Percentiles rank a stretch among this genome's conserved stretches.
Conservation (phyloP, 371 early-diverging fungal genomes). For the Mucor sp. region DNA sequence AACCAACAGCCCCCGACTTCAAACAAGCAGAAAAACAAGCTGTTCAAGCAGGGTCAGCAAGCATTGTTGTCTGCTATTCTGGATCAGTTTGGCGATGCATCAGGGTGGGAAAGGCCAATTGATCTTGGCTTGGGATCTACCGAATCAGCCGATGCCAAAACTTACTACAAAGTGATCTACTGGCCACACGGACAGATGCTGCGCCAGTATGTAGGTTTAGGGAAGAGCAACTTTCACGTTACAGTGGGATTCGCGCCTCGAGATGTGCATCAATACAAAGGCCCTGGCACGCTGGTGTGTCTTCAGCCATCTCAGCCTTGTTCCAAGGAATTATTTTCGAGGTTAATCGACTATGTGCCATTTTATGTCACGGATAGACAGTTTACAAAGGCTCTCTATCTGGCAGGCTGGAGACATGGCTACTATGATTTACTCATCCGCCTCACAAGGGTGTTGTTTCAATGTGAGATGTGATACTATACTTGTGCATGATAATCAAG, state of each 20-base stretch:
- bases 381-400: conserved; percentile 5
- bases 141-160: neutral
- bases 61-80: neutral
- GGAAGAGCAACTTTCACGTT: conserved; percentile 20
- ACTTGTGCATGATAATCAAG: neutral
- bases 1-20: neutral
- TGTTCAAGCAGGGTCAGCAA: neutral
- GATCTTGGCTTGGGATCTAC: conserved; percentile 24
- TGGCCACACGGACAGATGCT: conserved; percentile 30
- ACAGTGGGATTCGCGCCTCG: conserved; percentile 24
- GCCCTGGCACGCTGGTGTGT: conserved; percentile 21
- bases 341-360: neutral
- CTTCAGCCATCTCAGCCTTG: conserved; percentile 2
- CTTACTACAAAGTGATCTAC: conserved; percentile 20
- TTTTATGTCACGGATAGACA: conserved; percentile 7
- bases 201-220: conserved; percentile 8
- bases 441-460: neutral
- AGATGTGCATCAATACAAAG: conserved; percentile 30
- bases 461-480: neutral
- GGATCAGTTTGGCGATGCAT: neutral
- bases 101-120: conserved; percentile 18
- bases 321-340: neutral
- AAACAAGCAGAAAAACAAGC: neutral
- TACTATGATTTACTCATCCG: neutral
- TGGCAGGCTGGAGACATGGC: conserved; percentile 5